phyloP scores from a whole-genome alignment of 371 early-diverging fungal genomes.

The Fennellomyces sp. region DNA sequence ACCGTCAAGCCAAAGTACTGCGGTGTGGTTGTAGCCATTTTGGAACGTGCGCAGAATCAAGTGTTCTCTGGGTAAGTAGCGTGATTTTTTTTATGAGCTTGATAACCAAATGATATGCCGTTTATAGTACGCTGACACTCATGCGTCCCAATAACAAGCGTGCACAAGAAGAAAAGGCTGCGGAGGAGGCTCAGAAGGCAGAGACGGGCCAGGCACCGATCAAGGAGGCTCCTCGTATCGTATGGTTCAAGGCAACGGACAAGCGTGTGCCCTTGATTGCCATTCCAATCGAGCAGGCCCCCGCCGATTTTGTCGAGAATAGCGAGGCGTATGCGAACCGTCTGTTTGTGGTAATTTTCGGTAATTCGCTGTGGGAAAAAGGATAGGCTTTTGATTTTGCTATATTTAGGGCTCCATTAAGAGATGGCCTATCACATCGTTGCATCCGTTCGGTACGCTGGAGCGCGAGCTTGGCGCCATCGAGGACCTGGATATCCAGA shows the following conservation, averaged over 20 bases:
- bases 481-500: slow-evolving; percentile 67
- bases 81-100: background rate
- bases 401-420: slow-evolving; percentile 54
- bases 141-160: slow-evolving; percentile 64
- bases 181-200: slow-evolving; percentile 30
- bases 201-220: slow-evolving; percentile 23
- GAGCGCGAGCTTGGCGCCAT: slow-evolving; percentile 67
- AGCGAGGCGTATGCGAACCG: slow-evolving; percentile 57
- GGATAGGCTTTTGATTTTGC: background rate
- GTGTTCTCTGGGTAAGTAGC: slow-evolving; percentile 58
- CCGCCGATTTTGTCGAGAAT: slow-evolving; percentile 66
- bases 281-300: slow-evolving; percentile 74
- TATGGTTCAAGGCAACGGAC: slow-evolving; percentile 89
- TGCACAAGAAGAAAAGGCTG: slow-evolving; percentile 51
- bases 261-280: slow-evolving; percentile 80
- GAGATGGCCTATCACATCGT: slow-evolving; percentile 69
- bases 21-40: slow-evolving; percentile 70
- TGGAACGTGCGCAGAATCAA: slow-evolving; percentile 65
- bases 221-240: slow-evolving; percentile 54
- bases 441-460: slow-evolving; percentile 72
- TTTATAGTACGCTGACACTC: slow-evolving; percentile 50
- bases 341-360: slow-evolving; percentile 43
- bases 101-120: background rate
- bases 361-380: background rate
- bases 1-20: slow-evolving; percentile 63